phyloP scores from a whole-genome alignment of 306 rosid genomes.

The Fragaria nilgerrensis region DNA sequence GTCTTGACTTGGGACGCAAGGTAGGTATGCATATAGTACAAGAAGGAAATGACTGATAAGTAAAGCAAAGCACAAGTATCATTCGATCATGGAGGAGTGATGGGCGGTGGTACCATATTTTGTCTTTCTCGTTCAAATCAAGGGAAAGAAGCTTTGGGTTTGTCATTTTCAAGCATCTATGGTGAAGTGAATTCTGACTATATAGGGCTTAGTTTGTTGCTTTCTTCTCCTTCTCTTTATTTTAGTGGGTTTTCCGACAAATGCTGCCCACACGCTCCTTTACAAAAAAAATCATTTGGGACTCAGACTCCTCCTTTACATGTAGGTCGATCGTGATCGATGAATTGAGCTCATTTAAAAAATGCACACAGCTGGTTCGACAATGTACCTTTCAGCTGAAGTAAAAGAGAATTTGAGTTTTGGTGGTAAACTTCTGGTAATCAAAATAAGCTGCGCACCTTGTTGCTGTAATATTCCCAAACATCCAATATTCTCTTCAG shows the following conservation, averaged over 20 bases:
- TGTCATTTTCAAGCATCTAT: slow-evolving; percentile 10
- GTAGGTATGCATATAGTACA: not conserved
- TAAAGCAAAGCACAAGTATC: not conserved
- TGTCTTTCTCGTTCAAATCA: not conserved
- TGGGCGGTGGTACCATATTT: slow-evolving; percentile 1
- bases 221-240: not conserved
- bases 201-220: not conserved
- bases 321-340: not conserved
- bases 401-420: not conserved
- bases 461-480: not conserved
- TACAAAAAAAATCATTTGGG: not conserved
- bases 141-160: not conserved
- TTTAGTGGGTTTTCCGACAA: slow-evolving; percentile 13
- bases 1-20: not conserved
- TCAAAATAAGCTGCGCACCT: not conserved
- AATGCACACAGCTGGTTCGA: no score
- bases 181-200: not conserved
- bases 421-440: not conserved
- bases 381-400: not conserved
- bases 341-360: not conserved
- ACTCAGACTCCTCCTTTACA: not conserved
- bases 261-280: not conserved
- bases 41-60: not conserved
- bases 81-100: not conserved
- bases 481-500: not conserved